Percentiles rank a stretch among this genome's conserved stretches.
phyloP scores from a whole-genome alignment of 352 stramenopile species.

The Blastocystis sp. region DNA sequence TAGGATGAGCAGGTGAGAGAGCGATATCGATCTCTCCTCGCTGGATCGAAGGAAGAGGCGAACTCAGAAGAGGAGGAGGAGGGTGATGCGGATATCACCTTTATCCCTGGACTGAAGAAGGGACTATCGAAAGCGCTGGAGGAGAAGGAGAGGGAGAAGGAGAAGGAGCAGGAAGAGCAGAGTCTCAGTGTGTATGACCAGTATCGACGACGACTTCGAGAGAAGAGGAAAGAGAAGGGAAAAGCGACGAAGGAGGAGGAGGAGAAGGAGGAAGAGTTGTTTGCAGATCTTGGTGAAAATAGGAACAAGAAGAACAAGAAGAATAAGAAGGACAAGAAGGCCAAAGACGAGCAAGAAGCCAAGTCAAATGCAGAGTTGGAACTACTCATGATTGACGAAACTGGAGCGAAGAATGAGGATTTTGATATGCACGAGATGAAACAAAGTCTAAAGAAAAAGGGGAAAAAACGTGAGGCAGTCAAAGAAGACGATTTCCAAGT shows the following conservation, averaged over 20 bases:
- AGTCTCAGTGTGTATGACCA: constrained; percentile 41
- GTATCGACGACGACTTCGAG: constrained; percentile 5
- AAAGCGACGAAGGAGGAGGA: neutral
- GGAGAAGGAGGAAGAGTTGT: neutral
- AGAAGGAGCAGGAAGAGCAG: neutral
- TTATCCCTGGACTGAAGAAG: constrained; percentile 44
- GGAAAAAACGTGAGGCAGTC: neutral
- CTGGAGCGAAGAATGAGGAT: constrained; percentile 12
- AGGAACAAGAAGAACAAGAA: constrained; percentile 15
- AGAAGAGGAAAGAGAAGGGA: constrained; percentile 29
- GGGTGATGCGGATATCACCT: constrained; percentile 40
- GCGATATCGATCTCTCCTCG: constrained; percentile 2
- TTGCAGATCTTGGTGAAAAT: too few species aligned
- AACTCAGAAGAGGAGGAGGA: constrained; percentile 8
- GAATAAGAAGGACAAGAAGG: neutral
- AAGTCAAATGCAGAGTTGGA: constrained; percentile 31
- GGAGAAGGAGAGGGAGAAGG: constrained; percentile 10
- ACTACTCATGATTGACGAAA: constrained; percentile 53
- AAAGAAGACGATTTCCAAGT: constrained; percentile 59
- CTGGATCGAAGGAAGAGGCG: neutral
- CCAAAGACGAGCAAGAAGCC: neutral
- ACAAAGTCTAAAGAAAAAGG: neutral
- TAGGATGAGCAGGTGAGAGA: neutral
- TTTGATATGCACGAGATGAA: constrained; percentile 29
- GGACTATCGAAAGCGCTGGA: constrained; percentile 15